Conservation (phyloP, 2,329 filamentous ascomycete species). For the Colletotrichum australisinense region DNA sequence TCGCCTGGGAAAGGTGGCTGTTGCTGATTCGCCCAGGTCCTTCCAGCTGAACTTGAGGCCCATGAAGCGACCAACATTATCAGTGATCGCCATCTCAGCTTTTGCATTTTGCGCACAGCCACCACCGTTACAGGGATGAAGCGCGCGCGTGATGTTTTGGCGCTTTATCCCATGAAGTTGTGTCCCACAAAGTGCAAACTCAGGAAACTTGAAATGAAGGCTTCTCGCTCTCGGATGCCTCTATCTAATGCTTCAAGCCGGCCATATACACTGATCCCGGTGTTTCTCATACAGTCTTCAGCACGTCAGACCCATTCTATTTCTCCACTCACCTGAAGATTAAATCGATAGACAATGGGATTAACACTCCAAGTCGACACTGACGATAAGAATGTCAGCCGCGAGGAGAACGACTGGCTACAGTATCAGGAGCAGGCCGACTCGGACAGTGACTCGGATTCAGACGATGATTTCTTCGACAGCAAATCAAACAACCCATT, state of each 20-base stretch:
- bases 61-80: not conserved
- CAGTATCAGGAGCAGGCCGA: not conserved
- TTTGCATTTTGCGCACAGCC: not conserved
- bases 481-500: not conserved
- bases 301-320: not conserved
- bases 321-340: not conserved
- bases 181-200: not conserved
- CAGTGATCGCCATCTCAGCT: not conserved
- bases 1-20: not conserved
- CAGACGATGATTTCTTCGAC: not conserved
- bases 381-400: not conserved
- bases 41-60: not conserved
- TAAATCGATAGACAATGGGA: not conserved
- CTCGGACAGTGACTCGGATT: not conserved
- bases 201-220: not conserved
- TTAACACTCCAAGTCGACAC: not conserved
- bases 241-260: not conserved
- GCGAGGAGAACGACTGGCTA: not conserved
- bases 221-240: not conserved
- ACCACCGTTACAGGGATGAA: not conserved
- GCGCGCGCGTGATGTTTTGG: not conserved
- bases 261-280: not conserved
- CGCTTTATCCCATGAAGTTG: not conserved
- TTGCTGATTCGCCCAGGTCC: not conserved
- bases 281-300: not conserved